phyloP scores from a whole-genome alignment of 495 filamentous ascomycete species.

The Elasticomyces elasticus region DNA sequence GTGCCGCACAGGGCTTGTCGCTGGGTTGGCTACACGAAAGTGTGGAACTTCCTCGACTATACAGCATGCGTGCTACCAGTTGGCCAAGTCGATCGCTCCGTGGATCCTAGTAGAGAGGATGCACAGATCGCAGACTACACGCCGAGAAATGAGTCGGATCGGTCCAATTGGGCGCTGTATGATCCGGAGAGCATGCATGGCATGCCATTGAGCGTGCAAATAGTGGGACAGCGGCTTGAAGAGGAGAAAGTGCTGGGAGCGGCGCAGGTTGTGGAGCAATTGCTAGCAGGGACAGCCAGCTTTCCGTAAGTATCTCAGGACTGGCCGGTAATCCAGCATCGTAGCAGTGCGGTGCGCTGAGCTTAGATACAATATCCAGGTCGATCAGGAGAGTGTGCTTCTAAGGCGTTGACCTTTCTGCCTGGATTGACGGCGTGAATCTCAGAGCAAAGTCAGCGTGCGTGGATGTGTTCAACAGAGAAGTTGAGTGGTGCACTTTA shows the following conservation, averaged over 20 bases:
- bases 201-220: constrained; percentile 23
- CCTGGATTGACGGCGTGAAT: too few species aligned
- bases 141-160: constrained; percentile 26
- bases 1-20: constrained; percentile 26
- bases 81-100: constrained; percentile 18
- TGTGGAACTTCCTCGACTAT: constrained; percentile 28
- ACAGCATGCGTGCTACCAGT: constrained; percentile 23
- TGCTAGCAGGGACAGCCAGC: not conserved
- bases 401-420: too few species aligned
- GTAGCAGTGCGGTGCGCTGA: too few species aligned
- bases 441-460: too few species aligned
- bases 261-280: constrained; percentile 35
- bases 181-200: constrained; percentile 23
- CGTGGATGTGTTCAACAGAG: too few species aligned
- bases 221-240: constrained; percentile 24
- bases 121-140: constrained; percentile 14
- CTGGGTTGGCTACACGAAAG: constrained; percentile 30
- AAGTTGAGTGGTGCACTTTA: too few species aligned
- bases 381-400: too few species aligned
- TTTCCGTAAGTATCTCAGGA: not conserved
- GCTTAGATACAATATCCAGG: too few species aligned
- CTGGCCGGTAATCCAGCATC: too few species aligned
- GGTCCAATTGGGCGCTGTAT: constrained; percentile 29
- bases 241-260: constrained; percentile 34
- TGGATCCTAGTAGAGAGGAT: constrained; percentile 12